Evolutionary conservation across 2,329 filamentous ascomycete genomes (phyloP), one percentile per base, ranked within the genome.

Genomic region (Bipolaris zeicola): DNA sequence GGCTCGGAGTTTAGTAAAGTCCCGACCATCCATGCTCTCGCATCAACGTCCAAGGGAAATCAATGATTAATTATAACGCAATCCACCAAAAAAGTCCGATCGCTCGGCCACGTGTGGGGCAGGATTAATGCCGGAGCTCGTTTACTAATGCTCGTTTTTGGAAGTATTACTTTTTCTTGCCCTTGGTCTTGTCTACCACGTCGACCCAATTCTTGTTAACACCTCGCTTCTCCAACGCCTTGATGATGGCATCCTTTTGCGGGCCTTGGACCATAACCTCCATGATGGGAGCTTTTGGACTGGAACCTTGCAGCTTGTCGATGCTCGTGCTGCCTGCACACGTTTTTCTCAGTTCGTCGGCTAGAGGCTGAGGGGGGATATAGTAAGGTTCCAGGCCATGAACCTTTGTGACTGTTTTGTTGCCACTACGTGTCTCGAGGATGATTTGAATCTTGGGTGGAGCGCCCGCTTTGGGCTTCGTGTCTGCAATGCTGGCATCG

Each of bases 321-420:
- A 89, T 85, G 57, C 85, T 88, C 11, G 87, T 87, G 55, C 83
- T 86, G n/a, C 87, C 86, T 2, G 87, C 87, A 68, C 87, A 89
- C 31, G 84, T 83, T 76, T 87, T 89, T 66, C 87, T 81, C 64
- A 90, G 66, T 69, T 89, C 87, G 57, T 89, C 87, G 1, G 86
- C 86, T 51, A 89, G 76, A 1, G 83, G 75, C 43, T 81, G 81
- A 0, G 87, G 84, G 16, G 83, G 80, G 41, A 89, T 83, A 24
- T 83, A 81, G 63, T 87, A 89, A 0, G 81, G 74, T 64, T 89
- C 87, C 28, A 89, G 68, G 3, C 85, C 85, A 14, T 80, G 82
- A 1, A 89, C 78, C 63, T 84, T 87, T 3, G 87, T 89, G 2
- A 87, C 85, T 2, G 83, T 85, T 74, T 89, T 89, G 54, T 86